Conservation (phyloP, 2,329 filamentous ascomycete species). For the Fusarium tuaranense region DNA sequence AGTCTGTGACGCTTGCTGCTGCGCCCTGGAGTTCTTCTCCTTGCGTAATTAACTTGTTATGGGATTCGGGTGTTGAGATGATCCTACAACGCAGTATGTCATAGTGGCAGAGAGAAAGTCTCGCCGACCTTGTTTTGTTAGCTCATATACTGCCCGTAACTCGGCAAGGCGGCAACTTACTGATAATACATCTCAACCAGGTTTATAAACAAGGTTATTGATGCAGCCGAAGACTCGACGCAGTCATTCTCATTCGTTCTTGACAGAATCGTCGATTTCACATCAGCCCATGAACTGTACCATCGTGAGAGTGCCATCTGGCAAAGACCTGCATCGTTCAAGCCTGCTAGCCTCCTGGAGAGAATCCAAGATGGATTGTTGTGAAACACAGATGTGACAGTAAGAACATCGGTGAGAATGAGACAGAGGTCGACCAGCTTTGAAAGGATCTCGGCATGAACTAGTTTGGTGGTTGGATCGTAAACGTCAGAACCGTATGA, state of each 20-base stretch:
- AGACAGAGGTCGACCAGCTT: conserved; percentile 42
- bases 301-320: conserved; percentile 35
- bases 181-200: conserved; percentile 45
- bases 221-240: conserved; percentile 8
- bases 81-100: conserved; percentile 37
- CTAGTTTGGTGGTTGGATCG: conserved; percentile 33
- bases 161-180: neutral
- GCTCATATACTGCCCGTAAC: accelerated
- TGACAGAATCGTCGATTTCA: conserved; percentile 28
- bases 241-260: conserved; percentile 4
- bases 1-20: conserved; percentile 36
- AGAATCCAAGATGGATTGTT: conserved; percentile 40
- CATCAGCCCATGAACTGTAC: conserved; percentile 37
- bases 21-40: conserved; percentile 42
- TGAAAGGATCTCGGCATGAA: conserved; percentile 32
- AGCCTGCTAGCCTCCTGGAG: conserved; percentile 24
- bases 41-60: conserved; percentile 20
- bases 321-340: conserved; percentile 36
- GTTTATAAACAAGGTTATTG: conserved; percentile 38
- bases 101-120: conserved; percentile 37
- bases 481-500: conserved; percentile 40
- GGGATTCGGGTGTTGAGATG: conserved; percentile 12
- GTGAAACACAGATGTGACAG: conserved; percentile 32
- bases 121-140: conserved; percentile 24
- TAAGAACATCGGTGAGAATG: conserved; percentile 39